Evolutionary conservation across 1,284 basidiomycete species (phyloP), one percentile per base, ranked within the genome.

Genomic region (Sanghuangporus baumii): DNA sequence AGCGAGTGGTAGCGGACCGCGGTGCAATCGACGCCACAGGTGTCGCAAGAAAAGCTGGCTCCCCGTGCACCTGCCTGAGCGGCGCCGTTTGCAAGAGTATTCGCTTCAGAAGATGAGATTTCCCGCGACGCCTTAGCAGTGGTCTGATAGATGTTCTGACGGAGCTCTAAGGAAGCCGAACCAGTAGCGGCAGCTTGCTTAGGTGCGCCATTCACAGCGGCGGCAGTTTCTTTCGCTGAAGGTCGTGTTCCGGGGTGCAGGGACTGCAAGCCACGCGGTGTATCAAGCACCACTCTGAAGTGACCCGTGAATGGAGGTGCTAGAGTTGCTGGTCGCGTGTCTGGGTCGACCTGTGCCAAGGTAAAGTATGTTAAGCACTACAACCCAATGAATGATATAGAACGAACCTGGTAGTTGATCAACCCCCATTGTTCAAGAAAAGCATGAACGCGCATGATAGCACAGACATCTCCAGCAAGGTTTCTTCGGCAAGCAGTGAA

Each of bases 351-450:
- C 95, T 99, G 72, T 0, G 57, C 57, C 69, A 47, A 73, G 69
- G 69, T 73, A 60, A 3, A 46, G 43, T n/a, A 38, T 60, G 62
- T 18, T 8, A 20, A n/a, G n/a, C 48, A 20, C 16, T 8, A 16
- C 18, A n/a, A 48, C 37, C 20, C 18, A 23, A 56, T 38, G 51
- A 61, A 23, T 26, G 26, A 36, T 31, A 41, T 23, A 37, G 50
- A 3, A 73, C 83, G 61, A 68, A 94, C 94, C 82, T 97, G 96
- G 73, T 99, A 99, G 79, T 99, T 99, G 74, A 99, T 91, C 64
- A 99, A 81, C 0, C 97, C 96, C 96, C 96, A 99, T 73, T 98
- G 96, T 75, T 99, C 97, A 48, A 99, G 81, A 75, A 99, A 98
- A 16, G 94, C 96, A 74, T 99, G 96, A 0, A 99, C 96, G 59